These are phyloP conservation scores for Mycogone perniciosa DNA, from an alignment of 2,329 filamentous ascomycete species.

Conservation along the genomic window DNA sequence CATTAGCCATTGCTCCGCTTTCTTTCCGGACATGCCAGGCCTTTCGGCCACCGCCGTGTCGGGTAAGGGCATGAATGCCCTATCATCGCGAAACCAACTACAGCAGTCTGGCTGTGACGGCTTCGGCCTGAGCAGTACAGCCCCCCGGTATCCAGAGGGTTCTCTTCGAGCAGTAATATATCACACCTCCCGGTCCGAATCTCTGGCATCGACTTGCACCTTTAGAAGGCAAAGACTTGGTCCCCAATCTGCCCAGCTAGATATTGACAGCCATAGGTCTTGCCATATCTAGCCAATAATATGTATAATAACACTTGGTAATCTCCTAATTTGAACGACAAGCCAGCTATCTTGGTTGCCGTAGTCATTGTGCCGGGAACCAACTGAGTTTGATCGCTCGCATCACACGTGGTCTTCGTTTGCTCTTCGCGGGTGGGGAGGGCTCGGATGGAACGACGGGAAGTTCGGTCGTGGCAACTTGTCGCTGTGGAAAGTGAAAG, in stretches of 20 bases:
- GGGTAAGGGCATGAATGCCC: conserved; percentile 2
- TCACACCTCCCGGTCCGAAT: too few relatives aligned
- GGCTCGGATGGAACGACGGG: neutral
- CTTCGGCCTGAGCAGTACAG: too few relatives aligned
- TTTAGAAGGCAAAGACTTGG: too few relatives aligned
- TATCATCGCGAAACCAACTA: neutral
- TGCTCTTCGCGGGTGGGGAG: conserved; percentile 2
- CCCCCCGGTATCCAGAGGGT: too few relatives aligned
- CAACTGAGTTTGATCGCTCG: neutral
- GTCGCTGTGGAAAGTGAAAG: neutral
- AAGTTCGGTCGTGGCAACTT: neutral
- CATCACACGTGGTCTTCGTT: conserved; percentile 2
- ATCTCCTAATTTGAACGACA: too few relatives aligned
- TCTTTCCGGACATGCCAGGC: neutral
- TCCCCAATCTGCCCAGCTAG: too few relatives aligned
- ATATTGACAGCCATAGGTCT: too few relatives aligned
- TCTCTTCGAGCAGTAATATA: too few relatives aligned
- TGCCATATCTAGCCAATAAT: too few relatives aligned
- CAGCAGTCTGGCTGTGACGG: conserved; percentile 2
- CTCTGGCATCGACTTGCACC: too few relatives aligned
- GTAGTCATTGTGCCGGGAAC: conserved; percentile 1
- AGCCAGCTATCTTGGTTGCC: neutral
- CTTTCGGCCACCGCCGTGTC: neutral
- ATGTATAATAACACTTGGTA: too few relatives aligned
- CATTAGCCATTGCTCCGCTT: neutral